Conservation (phyloP, 495 filamentous ascomycete species). For the Penicillium verhagenii region DNA sequence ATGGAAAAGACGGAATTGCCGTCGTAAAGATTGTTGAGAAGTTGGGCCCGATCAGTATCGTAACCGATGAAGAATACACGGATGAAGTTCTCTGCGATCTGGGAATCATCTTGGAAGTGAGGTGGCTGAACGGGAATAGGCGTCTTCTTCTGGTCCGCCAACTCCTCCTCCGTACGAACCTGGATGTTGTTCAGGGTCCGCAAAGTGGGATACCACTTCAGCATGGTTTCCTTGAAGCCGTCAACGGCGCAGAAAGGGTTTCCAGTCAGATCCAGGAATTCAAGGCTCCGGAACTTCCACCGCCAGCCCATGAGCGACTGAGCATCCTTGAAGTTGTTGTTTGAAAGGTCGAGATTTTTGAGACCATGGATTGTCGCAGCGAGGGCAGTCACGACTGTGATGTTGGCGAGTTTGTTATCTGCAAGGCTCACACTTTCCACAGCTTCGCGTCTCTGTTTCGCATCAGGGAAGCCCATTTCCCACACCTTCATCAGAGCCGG, state of each 20-base stretch:
- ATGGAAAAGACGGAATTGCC: slow-evolving; percentile 74
- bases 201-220: slow-evolving; percentile 78
- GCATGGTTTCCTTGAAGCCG: slow-evolving; percentile 65
- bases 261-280: slow-evolving; percentile 73
- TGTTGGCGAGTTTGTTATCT: slow-evolving; percentile 69
- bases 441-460: slow-evolving; percentile 65
- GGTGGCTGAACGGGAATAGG: slow-evolving; percentile 68
- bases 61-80: slow-evolving; percentile 70
- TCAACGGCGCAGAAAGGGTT: slow-evolving; percentile 69
- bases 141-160: slow-evolving; percentile 52
- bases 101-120: slow-evolving; percentile 71
- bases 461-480: slow-evolving; percentile 64
- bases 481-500: slow-evolving; percentile 82
- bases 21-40: slow-evolving; percentile 74
- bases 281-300: slow-evolving; percentile 69
- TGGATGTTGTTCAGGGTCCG: slow-evolving; percentile 67
- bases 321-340: slow-evolving; percentile 67
- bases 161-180: slow-evolving; percentile 67
- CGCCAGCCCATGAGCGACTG: slow-evolving; percentile 66
- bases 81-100: slow-evolving; percentile 74
- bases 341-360: slow-evolving; percentile 79
- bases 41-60: slow-evolving; percentile 64
- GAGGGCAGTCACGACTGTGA: slow-evolving; percentile 67
- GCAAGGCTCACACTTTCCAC: slow-evolving; percentile 75
- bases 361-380: slow-evolving; percentile 75